These are phyloP conservation scores for Adansonia rubrostipa DNA, from an alignment of 441 rosid genomes.

Conservation along the genomic window DNA sequence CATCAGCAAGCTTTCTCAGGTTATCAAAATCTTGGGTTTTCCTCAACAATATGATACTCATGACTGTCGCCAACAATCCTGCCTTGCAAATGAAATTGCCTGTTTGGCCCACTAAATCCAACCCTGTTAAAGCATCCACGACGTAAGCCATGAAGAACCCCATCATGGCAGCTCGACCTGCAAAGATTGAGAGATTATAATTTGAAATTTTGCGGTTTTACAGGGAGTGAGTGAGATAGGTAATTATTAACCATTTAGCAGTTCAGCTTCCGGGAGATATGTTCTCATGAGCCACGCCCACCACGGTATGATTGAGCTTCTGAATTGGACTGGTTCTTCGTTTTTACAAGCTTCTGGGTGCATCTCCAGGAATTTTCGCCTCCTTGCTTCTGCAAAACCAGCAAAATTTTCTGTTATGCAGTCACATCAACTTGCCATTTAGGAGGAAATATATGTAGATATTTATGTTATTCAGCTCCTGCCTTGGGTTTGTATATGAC, in stretches of 20 bases:
- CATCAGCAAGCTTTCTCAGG: conserved; percentile 47
- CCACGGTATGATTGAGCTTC: conserved; percentile 62
- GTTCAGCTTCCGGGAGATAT: conserved; percentile 60
- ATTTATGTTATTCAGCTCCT: too few species aligned
- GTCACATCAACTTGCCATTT: not conserved
- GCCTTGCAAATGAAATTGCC: conserved; percentile 54
- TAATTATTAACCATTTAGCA: conserved; percentile 43
- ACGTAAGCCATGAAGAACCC: conserved; percentile 54
- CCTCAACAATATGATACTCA: conserved; percentile 35
- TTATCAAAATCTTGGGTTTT: conserved; percentile 37
- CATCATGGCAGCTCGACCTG: conserved; percentile 69
- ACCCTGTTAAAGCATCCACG: conserved; percentile 52
- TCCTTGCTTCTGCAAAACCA: conserved; percentile 55
- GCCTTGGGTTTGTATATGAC: too few species aligned
- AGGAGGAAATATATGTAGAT: not conserved
- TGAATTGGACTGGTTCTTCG: conserved; percentile 54
- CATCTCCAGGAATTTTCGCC: conserved; percentile 57
- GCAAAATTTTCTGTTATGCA: not conserved
- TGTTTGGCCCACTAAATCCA: conserved; percentile 51
- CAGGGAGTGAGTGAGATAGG: not conserved
- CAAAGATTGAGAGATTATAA: not conserved
- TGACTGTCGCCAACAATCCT: conserved; percentile 45
- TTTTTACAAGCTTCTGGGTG: conserved; percentile 52
- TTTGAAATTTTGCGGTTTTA: not conserved
- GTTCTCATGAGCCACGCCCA: conserved; percentile 60